Base-by-base conservation (phyloP, 2,329 filamentous ascomycete genomes). In the Ceratocystis ficicola region DNA sequence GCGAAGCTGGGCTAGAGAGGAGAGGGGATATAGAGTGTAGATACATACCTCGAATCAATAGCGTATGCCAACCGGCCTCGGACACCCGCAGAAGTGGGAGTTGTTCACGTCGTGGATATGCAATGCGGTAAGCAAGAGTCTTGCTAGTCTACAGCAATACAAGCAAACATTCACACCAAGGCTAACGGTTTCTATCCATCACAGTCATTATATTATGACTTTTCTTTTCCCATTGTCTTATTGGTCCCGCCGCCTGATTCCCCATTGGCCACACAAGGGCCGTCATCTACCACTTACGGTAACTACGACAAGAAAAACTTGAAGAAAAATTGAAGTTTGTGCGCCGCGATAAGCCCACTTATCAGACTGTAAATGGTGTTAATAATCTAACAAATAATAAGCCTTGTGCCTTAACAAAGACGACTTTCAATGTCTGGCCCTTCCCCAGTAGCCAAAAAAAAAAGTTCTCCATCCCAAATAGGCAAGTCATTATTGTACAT, bases 311-410 rank as follows among this genome's bases (percentile, higher is more conserved):
- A 52, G 22, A 15, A 36, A 59, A 59, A 36, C 55, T 59, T 59
- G 55, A 59, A n/a, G 55, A 59, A 59, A 59, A 59, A 59, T 59
- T 8, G 17, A 59, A 59, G 55, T 59, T 59, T 59, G 55, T 59
- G 55, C 55, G 55, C n/a, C 7, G 1, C 55, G 55, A 59, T 59
- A 59, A 59, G 55, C 55, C 25, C 25, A 36, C 55, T 59, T 10
- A 12, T 32, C 28, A 57, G 55, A 10, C n/a, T 59, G 55, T 59
- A 59, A 41, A 8, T 4, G n/a, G 55, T 59, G 55, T 59, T 59
- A 59, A 36, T 36, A n/a, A 15, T 32, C 15, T 36, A 30, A 28
- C 15, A 15, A 36, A 59, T 17, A 32, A 20, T 17, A 22, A 7
- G 55, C 22, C 3, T n/a, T n/a, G 28, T 17, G 55, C n/a, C 28